Conservation (phyloP, 148 eudicot genomes). For the Fagopyrum homotropicum region DNA sequence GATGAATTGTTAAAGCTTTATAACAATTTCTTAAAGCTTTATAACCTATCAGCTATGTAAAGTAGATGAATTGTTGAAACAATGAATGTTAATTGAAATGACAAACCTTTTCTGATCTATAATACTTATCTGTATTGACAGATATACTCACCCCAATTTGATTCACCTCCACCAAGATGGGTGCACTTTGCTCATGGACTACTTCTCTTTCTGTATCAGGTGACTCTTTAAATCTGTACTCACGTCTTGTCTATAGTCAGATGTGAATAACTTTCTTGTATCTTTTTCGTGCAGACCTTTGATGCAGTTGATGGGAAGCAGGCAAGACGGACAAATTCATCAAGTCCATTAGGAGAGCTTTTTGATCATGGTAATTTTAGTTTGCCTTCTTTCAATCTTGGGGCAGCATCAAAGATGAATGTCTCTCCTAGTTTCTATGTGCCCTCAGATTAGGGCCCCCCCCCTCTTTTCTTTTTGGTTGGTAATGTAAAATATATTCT, state of each 20-base stretch:
- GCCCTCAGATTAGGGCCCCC: not conserved
- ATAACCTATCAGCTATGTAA: no score
- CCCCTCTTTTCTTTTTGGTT: no score
- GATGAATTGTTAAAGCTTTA: no score
- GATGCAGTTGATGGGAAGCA: conserved; percentile 99
- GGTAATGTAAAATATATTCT: not conserved
- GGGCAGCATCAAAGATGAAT: not conserved
- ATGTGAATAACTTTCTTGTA: conserved; percentile 6
- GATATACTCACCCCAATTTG: conserved; percentile 94
- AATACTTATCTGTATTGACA: conserved; percentile 22
- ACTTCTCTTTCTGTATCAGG: conserved; percentile 94
- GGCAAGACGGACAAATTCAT: conserved; percentile 96
- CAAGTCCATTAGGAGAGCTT: conserved; percentile 98
- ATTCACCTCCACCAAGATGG: conserved; percentile 98
- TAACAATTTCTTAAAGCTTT: no score
- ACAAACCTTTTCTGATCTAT: no score
- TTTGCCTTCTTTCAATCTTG: not conserved
- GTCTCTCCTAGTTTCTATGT: not conserved
- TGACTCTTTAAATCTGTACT: conserved; percentile 17
- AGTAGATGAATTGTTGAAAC: no score
- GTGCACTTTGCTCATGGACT: conserved; percentile 88
- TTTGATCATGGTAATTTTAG: conserved; percentile 75
- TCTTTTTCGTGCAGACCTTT: conserved; percentile 49
- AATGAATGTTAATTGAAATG: no score
- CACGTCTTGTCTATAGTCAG: not conserved